Evolutionary conservation across 2,329 filamentous ascomycete species (phyloP).

Genomic region (Chaetomium globosum): DNA sequence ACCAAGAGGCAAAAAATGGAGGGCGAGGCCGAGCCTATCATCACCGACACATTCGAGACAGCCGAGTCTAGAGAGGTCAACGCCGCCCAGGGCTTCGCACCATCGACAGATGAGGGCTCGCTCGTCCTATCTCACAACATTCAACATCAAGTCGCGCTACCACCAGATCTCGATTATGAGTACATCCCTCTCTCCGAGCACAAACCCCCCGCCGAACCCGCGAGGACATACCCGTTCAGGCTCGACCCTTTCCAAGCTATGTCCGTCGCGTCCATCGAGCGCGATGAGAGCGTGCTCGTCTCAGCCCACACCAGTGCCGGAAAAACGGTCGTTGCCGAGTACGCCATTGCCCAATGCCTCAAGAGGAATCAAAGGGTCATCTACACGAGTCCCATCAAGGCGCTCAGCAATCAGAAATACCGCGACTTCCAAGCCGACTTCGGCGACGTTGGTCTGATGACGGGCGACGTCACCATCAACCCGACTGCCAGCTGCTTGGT

Average conservation of each 20-base stretch:
- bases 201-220: conserved; percentile 83
- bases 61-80: conserved; percentile 90
- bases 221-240: conserved; percentile 81
- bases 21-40: conserved; percentile 72
- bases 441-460: conserved; percentile 97
- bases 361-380: conserved; percentile 98
- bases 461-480: conserved; percentile 98
- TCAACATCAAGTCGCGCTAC: conserved; percentile 94
- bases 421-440: conserved; percentile 95
- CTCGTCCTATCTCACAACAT: conserved; percentile 95
- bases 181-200: conserved; percentile 95
- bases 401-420: conserved; percentile 97
- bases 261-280: conserved; percentile 90
- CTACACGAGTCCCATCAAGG: conserved; percentile 99
- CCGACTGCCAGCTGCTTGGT: conserved; percentile 96
- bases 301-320: conserved; percentile 97
- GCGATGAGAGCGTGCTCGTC: conserved; percentile 93
- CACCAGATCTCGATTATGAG: conserved; percentile 89
- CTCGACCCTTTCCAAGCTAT: conserved; percentile 97
- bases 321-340: conserved; percentile 98
- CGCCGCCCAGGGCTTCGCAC: conserved; percentile 68
- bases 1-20: conserved; percentile 66
- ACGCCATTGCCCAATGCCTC: conserved; percentile 95
- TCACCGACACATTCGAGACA: conserved; percentile 93
- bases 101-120: conserved; percentile 64